Percentiles rank a stretch among this genome's conserved stretches.
phyloP scores from a whole-genome alignment of 257 asterid genomes.

The Solanum habrochaites region DNA sequence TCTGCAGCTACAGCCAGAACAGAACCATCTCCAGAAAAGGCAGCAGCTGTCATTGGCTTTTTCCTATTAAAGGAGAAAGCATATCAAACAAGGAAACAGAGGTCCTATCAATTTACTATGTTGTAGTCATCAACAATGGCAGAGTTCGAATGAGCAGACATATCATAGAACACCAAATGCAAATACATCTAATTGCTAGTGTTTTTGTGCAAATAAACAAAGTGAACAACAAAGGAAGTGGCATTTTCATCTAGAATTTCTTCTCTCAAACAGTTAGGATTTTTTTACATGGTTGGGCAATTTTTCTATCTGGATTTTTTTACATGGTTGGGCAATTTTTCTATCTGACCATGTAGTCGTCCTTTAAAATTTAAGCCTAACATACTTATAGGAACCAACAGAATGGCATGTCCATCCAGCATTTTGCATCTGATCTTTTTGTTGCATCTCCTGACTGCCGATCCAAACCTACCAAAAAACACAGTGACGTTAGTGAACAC shows the following conservation, averaged over 20 bases:
- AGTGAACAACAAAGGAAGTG: neutral
- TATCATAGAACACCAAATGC: neutral
- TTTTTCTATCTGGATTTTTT: neutral
- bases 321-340: neutral
- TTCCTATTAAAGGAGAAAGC: conserved; percentile 31
- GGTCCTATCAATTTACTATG: neutral
- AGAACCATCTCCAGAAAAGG: conserved; percentile 87
- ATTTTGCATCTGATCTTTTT: conserved; percentile 30
- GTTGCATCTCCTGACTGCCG: conserved; percentile 18
- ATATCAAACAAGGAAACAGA: neutral
- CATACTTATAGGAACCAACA: conserved; percentile 94
- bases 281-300: neutral
- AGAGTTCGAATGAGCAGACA: neutral
- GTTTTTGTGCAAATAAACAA: neutral
- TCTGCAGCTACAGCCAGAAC: conserved; percentile 94
- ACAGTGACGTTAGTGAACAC: neutral
- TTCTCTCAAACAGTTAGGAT: neutral
- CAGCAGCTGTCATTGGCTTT: conserved; percentile 76
- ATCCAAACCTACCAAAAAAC: conserved; percentile 63
- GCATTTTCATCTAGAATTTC: neutral
- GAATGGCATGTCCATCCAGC: conserved; percentile 93
- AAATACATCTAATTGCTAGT: neutral
- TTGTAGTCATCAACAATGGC: neutral
- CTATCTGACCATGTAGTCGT: neutral
- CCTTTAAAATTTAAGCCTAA: neutral